Base-by-base conservation (phyloP, 1,139 yeast species). In the Blastobotrys illinoisensis region DNA sequence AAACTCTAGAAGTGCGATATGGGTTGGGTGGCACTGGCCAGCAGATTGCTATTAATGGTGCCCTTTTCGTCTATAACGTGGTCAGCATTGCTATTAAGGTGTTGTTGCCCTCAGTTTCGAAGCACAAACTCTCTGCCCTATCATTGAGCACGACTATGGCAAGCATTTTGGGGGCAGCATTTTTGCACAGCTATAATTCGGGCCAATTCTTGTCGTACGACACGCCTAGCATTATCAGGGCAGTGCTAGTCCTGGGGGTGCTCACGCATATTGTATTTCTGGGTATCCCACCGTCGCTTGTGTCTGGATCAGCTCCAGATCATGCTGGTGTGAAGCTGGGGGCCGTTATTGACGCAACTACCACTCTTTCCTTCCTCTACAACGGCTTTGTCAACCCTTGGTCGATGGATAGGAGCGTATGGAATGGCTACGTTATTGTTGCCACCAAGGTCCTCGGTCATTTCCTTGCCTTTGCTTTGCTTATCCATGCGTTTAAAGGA, bases 371-470 rank as follows among this genome's bases (percentile, higher is more conserved):
- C 1, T 18, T 36, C 18, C 48, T 51, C 11, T 51, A 51, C 48
- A 51, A 51, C 28, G 54, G 54, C 11, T 51, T 48, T 48, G 46
- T 51, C 46, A 51, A 51, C 20, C 50, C 54, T 6, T 51, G 54
- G 54, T 51, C 54, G 3, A 51, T 51, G 51, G 26, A 20, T 14
- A 13, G 46, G 20, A 20, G 11, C 28, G 40, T 24, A 4, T 47
- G 51, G 48, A n/a, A 32, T 13, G 20, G 24, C 13, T 47, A 48
- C 9, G 32, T 26, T 11, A 11, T 7, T 3, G 9, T 26, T 5
- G 32, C 32, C 32, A 9, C 32, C 13, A 26, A 26, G 9, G 9
- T 26, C 6, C 9, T 26, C 11, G 32, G 11, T 11, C 32, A 26
- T 11, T 9, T 26, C 32, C 11, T 9, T 26, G 32, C 11, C 11